A percentile compares a stretch with the other conserved stretches of the same genome.
phyloP scores from a whole-genome alignment of 495 filamentous ascomycete genomes.

The Durotheca rogersii region DNA sequence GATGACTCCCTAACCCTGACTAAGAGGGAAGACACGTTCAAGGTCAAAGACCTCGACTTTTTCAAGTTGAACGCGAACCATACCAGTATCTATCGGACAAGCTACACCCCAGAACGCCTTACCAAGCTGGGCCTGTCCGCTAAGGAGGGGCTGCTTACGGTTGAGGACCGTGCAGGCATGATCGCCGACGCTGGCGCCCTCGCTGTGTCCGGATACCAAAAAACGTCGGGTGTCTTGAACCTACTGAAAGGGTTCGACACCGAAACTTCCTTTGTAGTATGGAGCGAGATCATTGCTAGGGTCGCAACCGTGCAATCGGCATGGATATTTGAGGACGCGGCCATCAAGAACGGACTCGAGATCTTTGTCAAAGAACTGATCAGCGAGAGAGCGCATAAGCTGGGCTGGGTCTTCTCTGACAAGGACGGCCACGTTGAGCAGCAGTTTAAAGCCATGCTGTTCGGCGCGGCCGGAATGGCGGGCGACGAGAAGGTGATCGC shows the following conservation, averaged over 20 bases:
- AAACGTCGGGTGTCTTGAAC: conserved; percentile 83
- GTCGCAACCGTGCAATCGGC: conserved; percentile 73
- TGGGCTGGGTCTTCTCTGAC: conserved; percentile 85
- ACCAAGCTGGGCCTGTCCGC: conserved; percentile 77
- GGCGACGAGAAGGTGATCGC: conserved; percentile 62
- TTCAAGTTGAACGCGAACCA: conserved; percentile 81
- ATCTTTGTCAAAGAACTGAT: conserved; percentile 76
- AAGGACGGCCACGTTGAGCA: conserved; percentile 85
- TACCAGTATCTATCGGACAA: conserved; percentile 70
- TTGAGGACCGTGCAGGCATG: conserved; percentile 93
- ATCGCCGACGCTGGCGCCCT: conserved; percentile 92
- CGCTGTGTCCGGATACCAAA: conserved; percentile 87
- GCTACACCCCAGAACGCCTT: conserved; percentile 66
- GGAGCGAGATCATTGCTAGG: conserved; percentile 83
- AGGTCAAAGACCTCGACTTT: conserved; percentile 63
- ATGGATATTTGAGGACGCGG: conserved; percentile 84
- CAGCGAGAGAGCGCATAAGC: conserved; percentile 72
- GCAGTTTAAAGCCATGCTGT: conserved; percentile 76
- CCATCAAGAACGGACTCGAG: conserved; percentile 72
- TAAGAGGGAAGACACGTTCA: conserved; percentile 72
- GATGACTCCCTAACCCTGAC: conserved; percentile 64
- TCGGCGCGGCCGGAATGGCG: conserved; percentile 63
- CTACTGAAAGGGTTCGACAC: conserved; percentile 80
- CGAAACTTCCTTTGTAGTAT: conserved; percentile 89
- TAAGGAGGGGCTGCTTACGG: conserved; percentile 80